Percentiles rank a stretch among this genome's conserved stretches.
Conservation (phyloP, 257 asterid genomes). For the Fraxinus pennsylvanica region DNA sequence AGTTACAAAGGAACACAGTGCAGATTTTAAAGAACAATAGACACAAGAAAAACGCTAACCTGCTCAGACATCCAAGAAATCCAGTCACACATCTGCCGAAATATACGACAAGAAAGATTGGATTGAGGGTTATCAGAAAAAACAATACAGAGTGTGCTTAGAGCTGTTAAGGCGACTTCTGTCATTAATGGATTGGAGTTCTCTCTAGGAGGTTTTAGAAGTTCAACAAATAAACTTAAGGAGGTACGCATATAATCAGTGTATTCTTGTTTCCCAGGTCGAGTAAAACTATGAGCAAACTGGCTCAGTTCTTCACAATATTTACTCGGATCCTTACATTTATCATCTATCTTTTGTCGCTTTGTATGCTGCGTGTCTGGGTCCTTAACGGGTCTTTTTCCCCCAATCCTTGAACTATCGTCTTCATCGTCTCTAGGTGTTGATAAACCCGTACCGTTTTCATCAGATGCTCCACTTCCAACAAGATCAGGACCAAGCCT, state of each 20-base stretch:
- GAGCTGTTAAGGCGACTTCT: constrained; percentile 65
- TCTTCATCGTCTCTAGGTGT: constrained; percentile 29
- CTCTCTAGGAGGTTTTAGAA: constrained; percentile 66
- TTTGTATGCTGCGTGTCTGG: constrained; percentile 44
- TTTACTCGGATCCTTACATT: constrained; percentile 30
- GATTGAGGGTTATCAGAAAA: constrained; percentile 64
- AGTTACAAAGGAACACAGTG: constrained; percentile 22
- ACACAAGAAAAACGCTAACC: constrained; percentile 44
- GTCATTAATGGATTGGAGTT: constrained; percentile 42
- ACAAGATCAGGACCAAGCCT: constrained; percentile 58
- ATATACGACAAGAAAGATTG: constrained; percentile 51
- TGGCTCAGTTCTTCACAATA: constrained; percentile 36
- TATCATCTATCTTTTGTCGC: constrained; percentile 58
- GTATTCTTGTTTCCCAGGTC: constrained; percentile 56
- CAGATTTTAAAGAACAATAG: constrained; percentile 25
- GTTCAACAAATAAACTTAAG: constrained; percentile 57
- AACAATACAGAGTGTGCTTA: constrained; percentile 71
- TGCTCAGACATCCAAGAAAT: constrained; percentile 77
- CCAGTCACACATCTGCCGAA: constrained; percentile 69
- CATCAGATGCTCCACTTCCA: constrained; percentile 39
- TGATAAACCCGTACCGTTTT: constrained; percentile 31
- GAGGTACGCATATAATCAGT: constrained; percentile 56
- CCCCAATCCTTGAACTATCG: constrained; percentile 48
- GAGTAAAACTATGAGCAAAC: constrained; percentile 32
- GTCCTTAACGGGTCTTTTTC: constrained; percentile 60